Base-by-base conservation (phyloP, 2,329 filamentous ascomycete species). In the Diaporthe eres region DNA sequence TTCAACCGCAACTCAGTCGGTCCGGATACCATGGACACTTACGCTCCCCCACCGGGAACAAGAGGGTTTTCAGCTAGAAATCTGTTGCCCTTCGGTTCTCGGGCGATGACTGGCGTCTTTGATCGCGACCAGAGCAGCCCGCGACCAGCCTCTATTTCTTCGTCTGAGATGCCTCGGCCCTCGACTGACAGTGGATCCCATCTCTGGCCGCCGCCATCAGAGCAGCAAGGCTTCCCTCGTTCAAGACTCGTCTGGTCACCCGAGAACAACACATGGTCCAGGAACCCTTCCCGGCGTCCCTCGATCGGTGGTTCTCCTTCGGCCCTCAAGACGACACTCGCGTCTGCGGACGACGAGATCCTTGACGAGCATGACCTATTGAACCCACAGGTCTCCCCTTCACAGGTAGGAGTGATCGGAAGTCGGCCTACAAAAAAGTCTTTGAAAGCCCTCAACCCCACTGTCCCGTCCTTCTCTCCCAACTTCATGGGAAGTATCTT, bases 231-330 rank as follows among this genome's bases (percentile, higher is more conserved):
- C 22, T 91, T 73, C 39, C 49, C 70, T 31, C 61, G 76, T 12
- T 75, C 76, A 19, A 70, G 76, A 28, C 76, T 75, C 34, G 67
- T 75, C 39, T 77, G 75, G 75, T 75, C 74, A 7, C 83, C 85
- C 0, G 87, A 88, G n/a, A 86, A 88, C 44, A 85, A 85, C 34
- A 83, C 85, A 15, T 91, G 90, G 89, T 91, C 90, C 1, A 88
- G 94, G 53, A 94, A 92, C 79, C 92, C 93, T 10, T 98, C 95
- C 47, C 91, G 96, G 68, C 90, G 96, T 49, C 94, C 94, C 19
- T 98, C 95, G 0, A 87, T 95, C 10, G 94, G 97, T 76, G 94
- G 94, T 17, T 95, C 94, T 1, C 92, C 94, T 1, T 92, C 89
- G 13, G 90, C 82, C 25, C 82, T 92, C 25, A 89, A 91, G 76